phyloP scores from a whole-genome alignment of 2,329 filamentous ascomycete genomes.

The Fusarium pseudoanthophilum region DNA sequence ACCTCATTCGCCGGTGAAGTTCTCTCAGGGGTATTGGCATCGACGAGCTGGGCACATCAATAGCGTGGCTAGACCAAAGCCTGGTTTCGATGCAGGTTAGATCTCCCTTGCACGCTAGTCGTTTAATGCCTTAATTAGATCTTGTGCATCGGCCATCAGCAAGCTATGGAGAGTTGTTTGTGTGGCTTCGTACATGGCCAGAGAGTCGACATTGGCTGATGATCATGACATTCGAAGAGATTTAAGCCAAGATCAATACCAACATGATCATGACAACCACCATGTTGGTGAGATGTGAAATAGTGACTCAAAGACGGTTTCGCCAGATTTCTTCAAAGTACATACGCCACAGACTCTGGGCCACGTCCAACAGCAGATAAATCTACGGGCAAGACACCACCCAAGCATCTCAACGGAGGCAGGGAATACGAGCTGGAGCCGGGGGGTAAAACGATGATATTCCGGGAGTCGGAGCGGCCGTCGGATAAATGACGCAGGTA shows the following conservation, averaged over 20 bases:
- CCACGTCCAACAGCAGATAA: not conserved
- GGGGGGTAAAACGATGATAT: slow-evolving; percentile 39
- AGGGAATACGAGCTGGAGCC: not conserved
- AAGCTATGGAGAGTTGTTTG: not conserved
- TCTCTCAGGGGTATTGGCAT: not conserved
- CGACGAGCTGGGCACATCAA: not conserved
- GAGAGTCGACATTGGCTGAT: not conserved
- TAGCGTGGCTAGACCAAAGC: not conserved
- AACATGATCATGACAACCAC: not conserved
- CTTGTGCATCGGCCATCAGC: not conserved
- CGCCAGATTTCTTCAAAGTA: not conserved
- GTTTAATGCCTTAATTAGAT: not conserved
- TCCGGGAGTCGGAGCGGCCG: slow-evolving; percentile 42
- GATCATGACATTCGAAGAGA: not conserved
- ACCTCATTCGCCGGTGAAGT: not conserved
- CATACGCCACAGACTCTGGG: not conserved
- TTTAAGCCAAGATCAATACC: not conserved
- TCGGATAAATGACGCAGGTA: slow-evolving; percentile 42
- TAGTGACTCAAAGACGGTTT: not conserved
- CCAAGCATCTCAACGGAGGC: not conserved
- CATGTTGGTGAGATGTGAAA: not conserved
- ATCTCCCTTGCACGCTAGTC: not conserved
- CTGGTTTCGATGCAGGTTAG: not conserved
- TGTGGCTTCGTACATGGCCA: not conserved
- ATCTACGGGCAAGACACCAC: not conserved